These are phyloP conservation scores for Puccinia sorghi DNA, from an alignment of 1,284 basidiomycete species.

Conservation along the genomic window DNA sequence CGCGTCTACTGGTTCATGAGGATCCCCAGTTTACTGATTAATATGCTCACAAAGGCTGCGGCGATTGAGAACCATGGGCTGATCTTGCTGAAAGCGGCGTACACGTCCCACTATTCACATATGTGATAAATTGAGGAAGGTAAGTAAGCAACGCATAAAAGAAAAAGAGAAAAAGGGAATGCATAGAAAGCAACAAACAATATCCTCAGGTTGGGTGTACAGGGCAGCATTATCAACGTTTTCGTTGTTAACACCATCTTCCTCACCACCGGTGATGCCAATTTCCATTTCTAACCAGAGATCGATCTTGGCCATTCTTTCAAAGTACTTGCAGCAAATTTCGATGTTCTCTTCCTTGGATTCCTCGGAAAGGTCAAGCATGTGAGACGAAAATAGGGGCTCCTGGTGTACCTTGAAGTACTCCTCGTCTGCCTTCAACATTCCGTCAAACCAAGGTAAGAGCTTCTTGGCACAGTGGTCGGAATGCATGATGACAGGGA, in stretches of 20 bases:
- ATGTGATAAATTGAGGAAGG: too few species aligned
- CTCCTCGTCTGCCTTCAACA: conserved; percentile 94
- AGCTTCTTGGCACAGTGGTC: conserved; percentile 99
- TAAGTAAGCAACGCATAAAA: too few species aligned
- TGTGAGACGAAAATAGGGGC: conserved; percentile 88
- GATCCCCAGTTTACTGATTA: neutral
- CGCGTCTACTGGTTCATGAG: too few species aligned
- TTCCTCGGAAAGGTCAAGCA: conserved; percentile 99
- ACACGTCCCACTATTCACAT: conserved; percentile 70
- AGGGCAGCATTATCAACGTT: conserved; percentile 87
- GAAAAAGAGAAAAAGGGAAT: too few species aligned
- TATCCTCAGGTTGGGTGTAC: conserved; percentile 97
- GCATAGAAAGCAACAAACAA: conserved; percentile 60
- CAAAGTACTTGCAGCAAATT: conserved; percentile 91
- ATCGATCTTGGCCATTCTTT: conserved; percentile 87
- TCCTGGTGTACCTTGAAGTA: conserved; percentile 88
- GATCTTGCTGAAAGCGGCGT: conserved; percentile 78
- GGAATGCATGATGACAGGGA: conserved; percentile 93
- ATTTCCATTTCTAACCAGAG: conserved; percentile 99
- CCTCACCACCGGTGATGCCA: conserved; percentile 99
- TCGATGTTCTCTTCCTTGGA: conserved; percentile 95
- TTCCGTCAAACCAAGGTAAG: conserved; percentile 96
- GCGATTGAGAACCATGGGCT: conserved; percentile 95
- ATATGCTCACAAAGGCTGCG: conserved; percentile 69
- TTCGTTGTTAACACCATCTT: conserved; percentile 81